Evolutionary conservation across 371 early-diverging fungal genomes (phyloP).

Genomic region (Mortierella sp.): DNA sequence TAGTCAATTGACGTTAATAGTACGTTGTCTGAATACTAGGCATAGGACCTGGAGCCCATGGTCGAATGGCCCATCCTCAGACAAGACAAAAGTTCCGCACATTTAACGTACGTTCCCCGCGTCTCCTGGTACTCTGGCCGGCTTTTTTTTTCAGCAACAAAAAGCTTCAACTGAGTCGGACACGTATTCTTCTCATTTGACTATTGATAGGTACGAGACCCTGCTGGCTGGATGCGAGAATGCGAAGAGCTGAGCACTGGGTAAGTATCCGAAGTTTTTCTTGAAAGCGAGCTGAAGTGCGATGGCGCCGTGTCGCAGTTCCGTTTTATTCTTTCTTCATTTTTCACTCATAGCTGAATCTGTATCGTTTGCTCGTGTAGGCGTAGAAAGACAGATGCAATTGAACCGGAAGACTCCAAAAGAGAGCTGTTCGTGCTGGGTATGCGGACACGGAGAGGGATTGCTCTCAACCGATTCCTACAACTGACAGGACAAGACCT

Average conservation of each 20-base stretch:
- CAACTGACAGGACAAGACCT: constrained; percentile 26
- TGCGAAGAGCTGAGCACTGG: constrained; percentile 77
- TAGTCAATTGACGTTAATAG: neutral
- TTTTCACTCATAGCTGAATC: neutral
- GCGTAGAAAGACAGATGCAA: constrained; percentile 39
- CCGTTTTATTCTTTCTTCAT: neutral
- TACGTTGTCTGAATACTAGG: constrained; percentile 44
- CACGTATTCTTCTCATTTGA: neutral
- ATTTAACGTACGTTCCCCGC: constrained; percentile 64
- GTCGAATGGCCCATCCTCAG: constrained; percentile 66
- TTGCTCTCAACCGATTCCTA: constrained; percentile 60
- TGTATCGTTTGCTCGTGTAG: constrained; percentile 19
- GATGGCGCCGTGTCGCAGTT: neutral
- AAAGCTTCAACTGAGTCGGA: no score
- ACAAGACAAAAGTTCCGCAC: constrained; percentile 64
- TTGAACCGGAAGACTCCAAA: constrained; percentile 35
- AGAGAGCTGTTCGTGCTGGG: constrained; percentile 80
- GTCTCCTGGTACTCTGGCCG: neutral
- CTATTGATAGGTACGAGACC: constrained; percentile 64
- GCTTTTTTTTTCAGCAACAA: neutral
- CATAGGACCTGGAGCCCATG: constrained; percentile 92
- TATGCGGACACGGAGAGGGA: constrained; percentile 74
- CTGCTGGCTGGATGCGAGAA: constrained; percentile 71
- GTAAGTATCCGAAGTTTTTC: constrained; percentile 36
- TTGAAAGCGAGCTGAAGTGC: neutral